Base-by-base conservation (phyloP, 352 stramenopile genomes). In the Blastocystis sp. region DNA sequence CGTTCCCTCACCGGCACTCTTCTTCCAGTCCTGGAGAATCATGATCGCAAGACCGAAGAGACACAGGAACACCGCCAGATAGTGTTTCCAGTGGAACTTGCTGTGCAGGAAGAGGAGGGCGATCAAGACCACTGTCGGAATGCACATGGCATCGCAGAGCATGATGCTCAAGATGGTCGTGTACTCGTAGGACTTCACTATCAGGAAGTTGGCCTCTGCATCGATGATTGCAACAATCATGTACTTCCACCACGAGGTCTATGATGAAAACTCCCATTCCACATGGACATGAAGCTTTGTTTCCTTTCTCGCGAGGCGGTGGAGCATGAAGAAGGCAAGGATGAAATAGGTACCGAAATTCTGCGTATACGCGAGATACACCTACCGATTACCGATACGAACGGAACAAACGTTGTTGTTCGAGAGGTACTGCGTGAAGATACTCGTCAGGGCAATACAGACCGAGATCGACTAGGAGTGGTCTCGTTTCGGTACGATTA, bases 101-200 rank as follows among this genome's bases (percentile, higher is more conserved):
- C 46, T 42, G 29, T 84, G 54, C 8, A 84, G 59, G 14, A 84
- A 84, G 18, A 84, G 3, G 2, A 64, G 36, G 11, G 73, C 46
- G 32, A 84, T 54, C 6, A 84, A 27, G 4, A 84, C 38, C 36
- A 44, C 38, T 27, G 59, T 16, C 27, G 73, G 73, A 84, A 84
- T 84, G n/a, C 42, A 65, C 54, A 84, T 84, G 44, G 73, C 54
- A 84, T 84, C 73, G n/a, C 54, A 73, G 4, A 84, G 48, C 73
- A 84, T 84, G 16, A 84, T n/a, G 36, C 49, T 71, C 11, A 84
- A 46, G 34, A 84, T 84, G 2, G 73, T 73, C 18, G 59, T 84
- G 59, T 84, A 84, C 38, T 84, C 54, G 59, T 84, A 84, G n/a
- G 73, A 44, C 36, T 84, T 84, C 21, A 84, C 73, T 75, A 84